These are phyloP conservation scores for Craterostigma plantagineum DNA, from an alignment of 257 asterid genomes.

Conservation along the genomic window DNA sequence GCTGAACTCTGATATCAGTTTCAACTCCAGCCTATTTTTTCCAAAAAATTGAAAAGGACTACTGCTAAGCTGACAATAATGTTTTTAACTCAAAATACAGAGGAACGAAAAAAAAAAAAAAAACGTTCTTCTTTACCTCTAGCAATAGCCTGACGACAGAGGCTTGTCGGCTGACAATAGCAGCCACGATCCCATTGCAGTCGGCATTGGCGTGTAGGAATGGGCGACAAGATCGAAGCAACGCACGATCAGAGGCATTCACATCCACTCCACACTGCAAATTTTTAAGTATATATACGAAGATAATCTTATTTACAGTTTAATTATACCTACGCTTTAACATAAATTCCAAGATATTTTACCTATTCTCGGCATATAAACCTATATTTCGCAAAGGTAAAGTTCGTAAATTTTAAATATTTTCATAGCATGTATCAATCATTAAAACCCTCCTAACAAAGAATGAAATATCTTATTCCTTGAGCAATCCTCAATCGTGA, in stretches of 20 bases:
- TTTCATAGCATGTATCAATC: too few relatives aligned
- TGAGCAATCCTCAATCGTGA: too few relatives aligned
- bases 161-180: constrained; percentile 56
- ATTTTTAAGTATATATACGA: constrained; percentile 1
- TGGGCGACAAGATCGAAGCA: constrained; percentile 64
- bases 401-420: too few relatives aligned
- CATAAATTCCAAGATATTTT: too few relatives aligned
- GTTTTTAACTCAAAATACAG: too few relatives aligned
- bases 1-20: constrained; percentile 39
- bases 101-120: too few relatives aligned
- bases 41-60: background rate
- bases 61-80: background rate
- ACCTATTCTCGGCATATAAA: too few relatives aligned
- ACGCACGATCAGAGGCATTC: constrained; percentile 38
- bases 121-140: constrained; percentile 23
- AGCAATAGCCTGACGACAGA: constrained; percentile 45
- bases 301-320: too few relatives aligned
- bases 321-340: too few relatives aligned
- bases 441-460: too few relatives aligned
- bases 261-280: constrained; percentile 67
- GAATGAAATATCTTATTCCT: too few relatives aligned
- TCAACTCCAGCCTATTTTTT: constrained; percentile 37
- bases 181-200: constrained; percentile 64
- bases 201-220: constrained; percentile 53
- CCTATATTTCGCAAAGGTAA: too few relatives aligned